Evolutionary conservation across 2,329 filamentous ascomycete species (phyloP).

Genomic region (Fusarium sp.): DNA sequence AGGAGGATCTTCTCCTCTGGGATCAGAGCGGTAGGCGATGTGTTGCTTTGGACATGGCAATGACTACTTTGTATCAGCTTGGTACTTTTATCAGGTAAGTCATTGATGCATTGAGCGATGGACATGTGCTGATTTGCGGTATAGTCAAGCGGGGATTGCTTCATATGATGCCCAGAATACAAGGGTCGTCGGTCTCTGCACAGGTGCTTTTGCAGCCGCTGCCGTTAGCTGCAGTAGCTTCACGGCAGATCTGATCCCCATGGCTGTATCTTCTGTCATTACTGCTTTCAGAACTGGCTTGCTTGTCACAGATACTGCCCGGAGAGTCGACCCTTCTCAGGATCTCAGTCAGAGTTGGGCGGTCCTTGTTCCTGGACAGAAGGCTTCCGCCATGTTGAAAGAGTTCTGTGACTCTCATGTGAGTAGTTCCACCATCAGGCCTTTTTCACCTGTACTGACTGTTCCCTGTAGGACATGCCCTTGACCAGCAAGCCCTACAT

Average conservation of each 20-base stretch:
- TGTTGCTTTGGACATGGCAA: slow-evolving; percentile 41
- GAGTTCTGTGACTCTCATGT: slow-evolving; percentile 15
- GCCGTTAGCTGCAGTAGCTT: slow-evolving; percentile 42
- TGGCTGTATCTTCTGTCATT: slow-evolving; percentile 33
- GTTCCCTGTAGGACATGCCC: neutral
- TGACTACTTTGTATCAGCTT: slow-evolving; percentile 42
- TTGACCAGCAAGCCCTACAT: slow-evolving; percentile 40
- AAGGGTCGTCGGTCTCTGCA: slow-evolving; percentile 40
- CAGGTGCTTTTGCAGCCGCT: slow-evolving; percentile 40
- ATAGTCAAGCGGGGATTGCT: slow-evolving; percentile 25
- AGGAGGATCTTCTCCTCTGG: slow-evolving; percentile 38
- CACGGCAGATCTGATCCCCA: slow-evolving; percentile 33
- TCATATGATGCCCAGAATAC: slow-evolving; percentile 38
- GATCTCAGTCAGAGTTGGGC: slow-evolving; percentile 38
- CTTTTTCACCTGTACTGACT: neutral
- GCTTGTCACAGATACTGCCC: slow-evolving; percentile 31
- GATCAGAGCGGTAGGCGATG: slow-evolving; percentile 37
- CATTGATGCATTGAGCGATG: too few species aligned
- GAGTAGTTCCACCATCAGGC: fast-evolving
- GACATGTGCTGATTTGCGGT: neutral
- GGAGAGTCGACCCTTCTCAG: slow-evolving; percentile 15
- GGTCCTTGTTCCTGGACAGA: slow-evolving; percentile 30
- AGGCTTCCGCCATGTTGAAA: slow-evolving; percentile 11
- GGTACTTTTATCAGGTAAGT: slow-evolving; percentile 37
- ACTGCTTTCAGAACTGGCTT: slow-evolving; percentile 39